These are phyloP conservation scores for Sporothrix schenckii DNA, from an alignment of 2,329 filamentous ascomycete species.

Conservation along the genomic window DNA sequence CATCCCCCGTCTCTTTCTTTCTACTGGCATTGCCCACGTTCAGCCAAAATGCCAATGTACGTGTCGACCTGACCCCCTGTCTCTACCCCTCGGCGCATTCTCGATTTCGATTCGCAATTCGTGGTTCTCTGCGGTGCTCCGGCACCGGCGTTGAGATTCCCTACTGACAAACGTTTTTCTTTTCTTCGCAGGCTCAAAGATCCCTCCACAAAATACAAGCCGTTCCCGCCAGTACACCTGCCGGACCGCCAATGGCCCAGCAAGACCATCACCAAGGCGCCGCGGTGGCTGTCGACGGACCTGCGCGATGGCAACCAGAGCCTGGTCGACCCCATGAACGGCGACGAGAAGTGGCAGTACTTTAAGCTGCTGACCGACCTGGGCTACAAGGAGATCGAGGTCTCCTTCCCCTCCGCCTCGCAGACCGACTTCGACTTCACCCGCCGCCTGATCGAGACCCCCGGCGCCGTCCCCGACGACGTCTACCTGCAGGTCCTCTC, in stretches of 20 bases:
- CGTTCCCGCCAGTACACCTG: constrained; percentile 67
- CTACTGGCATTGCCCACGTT: constrained; percentile 22
- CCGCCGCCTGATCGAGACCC: constrained; percentile 79
- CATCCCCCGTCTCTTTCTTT: background rate
- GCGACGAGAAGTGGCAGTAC: constrained; percentile 91
- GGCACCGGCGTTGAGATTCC: constrained; percentile 1
- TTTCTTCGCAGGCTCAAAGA: constrained; percentile 64
- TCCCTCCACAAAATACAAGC: constrained; percentile 75
- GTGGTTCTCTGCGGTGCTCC: background rate
- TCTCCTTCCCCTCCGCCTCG: constrained; percentile 92
- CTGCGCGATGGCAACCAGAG: constrained; percentile 93
- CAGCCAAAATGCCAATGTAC: constrained; percentile 32
- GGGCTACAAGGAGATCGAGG: constrained; percentile 97
- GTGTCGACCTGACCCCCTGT: background rate
- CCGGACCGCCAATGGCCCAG: constrained; percentile 80
- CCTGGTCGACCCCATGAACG: constrained; percentile 91
- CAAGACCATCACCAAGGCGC: constrained; percentile 79
- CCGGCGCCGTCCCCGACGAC: constrained; percentile 81
- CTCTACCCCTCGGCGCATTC: constrained; percentile 12
- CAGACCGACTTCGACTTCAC: constrained; percentile 97
- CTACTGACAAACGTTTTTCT: background rate
- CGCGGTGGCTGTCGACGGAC: constrained; percentile 88
- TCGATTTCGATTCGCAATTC: background rate
- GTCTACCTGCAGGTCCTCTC: constrained; percentile 91
- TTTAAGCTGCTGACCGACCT: constrained; percentile 92